Percentiles rank a stretch among this genome's conserved stretches.
These are phyloP conservation scores for Ormosia semicastrata DNA, from an alignment of 306 rosid species.

Conservation along the genomic window DNA sequence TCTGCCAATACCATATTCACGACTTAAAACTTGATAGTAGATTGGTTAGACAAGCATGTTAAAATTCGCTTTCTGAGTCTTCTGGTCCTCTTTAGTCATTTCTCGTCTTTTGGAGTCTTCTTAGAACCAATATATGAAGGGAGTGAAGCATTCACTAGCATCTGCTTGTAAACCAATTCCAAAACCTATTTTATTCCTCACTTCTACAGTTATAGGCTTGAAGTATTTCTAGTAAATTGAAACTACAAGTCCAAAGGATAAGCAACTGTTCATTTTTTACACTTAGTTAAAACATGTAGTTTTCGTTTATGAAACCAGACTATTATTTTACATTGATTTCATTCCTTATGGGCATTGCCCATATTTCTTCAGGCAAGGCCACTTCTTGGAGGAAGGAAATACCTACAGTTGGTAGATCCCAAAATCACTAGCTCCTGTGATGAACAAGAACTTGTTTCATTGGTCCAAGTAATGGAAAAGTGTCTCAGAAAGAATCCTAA, in stretches of 20 bases:
- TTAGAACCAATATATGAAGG: neutral
- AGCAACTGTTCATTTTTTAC: neutral
- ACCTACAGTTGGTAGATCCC: conserved; percentile 37
- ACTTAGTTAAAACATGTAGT: neutral
- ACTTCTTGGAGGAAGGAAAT: conserved; percentile 32
- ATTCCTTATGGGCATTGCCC: conserved; percentile 1
- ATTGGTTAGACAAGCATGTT: neutral
- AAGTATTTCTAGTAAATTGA: neutral
- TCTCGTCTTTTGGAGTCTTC: neutral
- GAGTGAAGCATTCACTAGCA: neutral
- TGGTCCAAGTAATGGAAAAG: conserved; percentile 32
- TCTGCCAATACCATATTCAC: neutral
- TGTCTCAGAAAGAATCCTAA: conserved; percentile 44
- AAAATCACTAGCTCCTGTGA: conserved; percentile 31
- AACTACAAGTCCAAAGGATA: neutral
- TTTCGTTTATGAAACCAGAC: neutral
- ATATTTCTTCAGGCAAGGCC: conserved; percentile 38
- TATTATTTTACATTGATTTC: neutral
- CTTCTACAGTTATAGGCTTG: neutral
- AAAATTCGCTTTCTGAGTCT: neutral
- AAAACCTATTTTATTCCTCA: neutral
- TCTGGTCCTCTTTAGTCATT: neutral
- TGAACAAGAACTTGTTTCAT: conserved; percentile 36
- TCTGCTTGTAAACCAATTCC: neutral
- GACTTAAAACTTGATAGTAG: neutral